Percentiles rank a stretch among this genome's conserved stretches.
These are phyloP conservation scores for Daedaleopsis nitida DNA, from an alignment of 768 basidiomycete genomes.

Conservation along the genomic window DNA sequence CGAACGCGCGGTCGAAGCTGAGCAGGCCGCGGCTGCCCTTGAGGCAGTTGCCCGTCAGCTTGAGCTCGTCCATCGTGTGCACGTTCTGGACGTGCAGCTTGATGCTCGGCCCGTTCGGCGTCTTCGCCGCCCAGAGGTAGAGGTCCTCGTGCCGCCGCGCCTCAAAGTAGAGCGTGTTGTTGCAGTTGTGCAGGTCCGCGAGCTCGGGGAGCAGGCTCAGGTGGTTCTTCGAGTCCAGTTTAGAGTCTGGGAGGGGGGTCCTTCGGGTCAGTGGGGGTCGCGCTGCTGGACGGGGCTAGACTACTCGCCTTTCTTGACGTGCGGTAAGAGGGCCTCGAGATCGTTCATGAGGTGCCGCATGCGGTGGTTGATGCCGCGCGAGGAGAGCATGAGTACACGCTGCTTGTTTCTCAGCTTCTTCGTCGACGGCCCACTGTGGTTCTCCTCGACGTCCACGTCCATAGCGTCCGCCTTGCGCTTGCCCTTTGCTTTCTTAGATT, in stretches of 20 bases:
- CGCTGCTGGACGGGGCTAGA: too few relatives aligned
- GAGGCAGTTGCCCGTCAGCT: constrained; percentile 98
- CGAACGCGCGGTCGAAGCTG: constrained; percentile 90
- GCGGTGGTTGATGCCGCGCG: constrained; percentile 91
- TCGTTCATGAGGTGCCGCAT: constrained; percentile 99
- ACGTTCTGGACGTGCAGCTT: constrained; percentile 98
- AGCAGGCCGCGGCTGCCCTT: constrained; percentile 92
- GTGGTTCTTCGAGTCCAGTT: constrained; percentile 96
- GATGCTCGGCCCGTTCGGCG: constrained; percentile 96
- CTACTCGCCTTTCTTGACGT: constrained; percentile 89
- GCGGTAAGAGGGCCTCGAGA: constrained; percentile 85
- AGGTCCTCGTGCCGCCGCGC: constrained; percentile 94
- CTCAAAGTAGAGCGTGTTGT: constrained; percentile 97
- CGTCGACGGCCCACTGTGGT: constrained; percentile 32
- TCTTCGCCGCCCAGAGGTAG: constrained; percentile 95
- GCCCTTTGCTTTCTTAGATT: constrained; percentile 56
- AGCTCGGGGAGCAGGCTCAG: constrained; percentile 92
- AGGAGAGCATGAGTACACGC: constrained; percentile 89
- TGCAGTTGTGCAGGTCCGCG: constrained; percentile 96
- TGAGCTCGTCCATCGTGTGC: constrained; percentile 99
- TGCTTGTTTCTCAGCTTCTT: constrained; percentile 89
- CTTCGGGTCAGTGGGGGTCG: too few relatives aligned
- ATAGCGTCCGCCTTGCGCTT: constrained; percentile 69
- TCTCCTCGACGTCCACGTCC: constrained; percentile 61
- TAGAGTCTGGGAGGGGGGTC: too few relatives aligned